Evolutionary conservation across 2,329 filamentous ascomycete species (phyloP), one percentile per base, ranked within the genome.

Genomic region (Aspergillus costaricaensis): DNA sequence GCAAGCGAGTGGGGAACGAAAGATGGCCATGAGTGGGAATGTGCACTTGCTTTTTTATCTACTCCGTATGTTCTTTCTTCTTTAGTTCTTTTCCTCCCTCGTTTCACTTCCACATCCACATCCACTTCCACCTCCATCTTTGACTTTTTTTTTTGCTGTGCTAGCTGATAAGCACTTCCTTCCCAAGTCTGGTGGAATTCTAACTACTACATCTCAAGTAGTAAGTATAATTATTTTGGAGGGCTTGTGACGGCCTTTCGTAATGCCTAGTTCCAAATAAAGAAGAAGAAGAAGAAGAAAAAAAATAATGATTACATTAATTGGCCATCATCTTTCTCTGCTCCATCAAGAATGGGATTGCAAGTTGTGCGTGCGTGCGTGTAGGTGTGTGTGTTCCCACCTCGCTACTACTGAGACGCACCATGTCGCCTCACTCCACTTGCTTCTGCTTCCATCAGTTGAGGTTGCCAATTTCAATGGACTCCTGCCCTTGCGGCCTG

Each of bases 391-490:
- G 55, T 57, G 55, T 51, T 57, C 55, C 32, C 55, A 57, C 53
- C 48, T 57, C 55, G 55, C 55, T 61, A 58, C 55, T 57, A 58
- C 55, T 57, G 39, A 58, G 55, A 58, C 43, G 49, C 59, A 58
- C 58, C 58, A 39, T 47, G 39, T 57, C 58, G 48, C 48, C 48
- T 57, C 53, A 56, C 53, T 57, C 58, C 58, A 57, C 53, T 49
- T 43, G 30, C 32, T 32, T 44, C 14, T 52, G 25, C 58, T 52
- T 52, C 58, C 48, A 50, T 32, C 39, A 39, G 30, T 19, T 30
- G 38, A 32, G n/a, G n/a, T 52, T 61, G 50, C 55, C 55, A 61
- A 61, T 61, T 49, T 58, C 53, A 60, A 60, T 60, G 52, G 44
- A 52, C 44, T 56, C 32, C 15, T 32, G 39, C 44, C 57, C 51